A percentile compares a stretch with the other conserved stretches of the same genome.
Conservation (phyloP, 2,329 filamentous ascomycete genomes). For the Bimuria novae-zelandiae region DNA sequence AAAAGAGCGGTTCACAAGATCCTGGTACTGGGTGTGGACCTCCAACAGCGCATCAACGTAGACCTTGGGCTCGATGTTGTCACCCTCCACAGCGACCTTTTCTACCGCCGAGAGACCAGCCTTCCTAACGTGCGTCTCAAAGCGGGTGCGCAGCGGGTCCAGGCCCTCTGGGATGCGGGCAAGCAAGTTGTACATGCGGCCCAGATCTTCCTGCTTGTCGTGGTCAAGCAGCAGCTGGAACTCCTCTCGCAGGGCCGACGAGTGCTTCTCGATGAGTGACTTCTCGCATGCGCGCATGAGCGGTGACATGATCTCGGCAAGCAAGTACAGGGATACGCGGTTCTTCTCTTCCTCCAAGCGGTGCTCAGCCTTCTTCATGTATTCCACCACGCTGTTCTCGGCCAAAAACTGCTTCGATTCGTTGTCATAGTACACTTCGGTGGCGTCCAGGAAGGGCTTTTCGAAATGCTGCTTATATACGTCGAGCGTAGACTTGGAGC, state of each 20-base stretch:
- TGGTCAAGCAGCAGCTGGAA: constrained; percentile 94
- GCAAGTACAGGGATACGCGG: constrained; percentile 87
- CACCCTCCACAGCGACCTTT: constrained; percentile 85
- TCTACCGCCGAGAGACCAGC: constrained; percentile 86
- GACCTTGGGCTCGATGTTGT: constrained; percentile 91
- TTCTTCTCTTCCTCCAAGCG: constrained; percentile 92
- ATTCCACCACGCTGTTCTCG: constrained; percentile 97
- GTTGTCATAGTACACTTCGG: constrained; percentile 81
- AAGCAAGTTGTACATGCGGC: constrained; percentile 91
- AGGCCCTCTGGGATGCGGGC: constrained; percentile 88
- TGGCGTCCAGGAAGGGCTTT: constrained; percentile 85
- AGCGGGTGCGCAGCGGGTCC: constrained; percentile 82
- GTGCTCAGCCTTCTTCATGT: constrained; percentile 98
- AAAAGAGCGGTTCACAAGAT: constrained; percentile 89
- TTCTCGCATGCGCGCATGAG: constrained; percentile 88
- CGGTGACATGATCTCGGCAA: constrained; percentile 82
- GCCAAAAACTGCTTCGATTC: constrained; percentile 95
- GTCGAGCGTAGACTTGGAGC: constrained; percentile 90
- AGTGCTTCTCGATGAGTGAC: constrained; percentile 88
- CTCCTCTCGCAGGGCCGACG: constrained; percentile 83
- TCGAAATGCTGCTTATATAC: constrained; percentile 95
- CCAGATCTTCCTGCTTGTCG: constrained; percentile 93
- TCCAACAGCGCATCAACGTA: constrained; percentile 95
- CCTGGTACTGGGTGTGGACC: constrained; percentile 91
- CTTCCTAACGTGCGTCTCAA: constrained; percentile 90